Conservation (phyloP, 2,329 filamentous ascomycete genomes). For the Aspergillus luchuensis region DNA sequence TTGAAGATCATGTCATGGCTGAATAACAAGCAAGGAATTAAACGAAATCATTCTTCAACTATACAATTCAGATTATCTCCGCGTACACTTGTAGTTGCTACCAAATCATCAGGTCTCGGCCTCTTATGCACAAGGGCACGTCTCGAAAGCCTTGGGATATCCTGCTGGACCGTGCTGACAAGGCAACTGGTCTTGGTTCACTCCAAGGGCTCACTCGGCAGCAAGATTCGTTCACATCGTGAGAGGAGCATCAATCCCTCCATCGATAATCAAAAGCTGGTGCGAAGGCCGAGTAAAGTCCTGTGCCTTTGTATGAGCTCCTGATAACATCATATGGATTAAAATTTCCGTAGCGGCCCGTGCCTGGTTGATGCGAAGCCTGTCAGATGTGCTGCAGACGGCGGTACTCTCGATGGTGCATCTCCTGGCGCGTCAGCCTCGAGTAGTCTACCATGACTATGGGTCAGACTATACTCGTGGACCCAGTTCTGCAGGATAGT, state of each 20-base stretch:
- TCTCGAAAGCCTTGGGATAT: not conserved
- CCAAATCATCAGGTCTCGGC: no score
- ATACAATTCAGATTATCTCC: no score
- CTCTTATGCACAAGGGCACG: not conserved
- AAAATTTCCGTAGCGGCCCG: not conserved
- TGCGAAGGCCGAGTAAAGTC: no score
- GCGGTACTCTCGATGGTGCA: not conserved
- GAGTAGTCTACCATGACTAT: not conserved
- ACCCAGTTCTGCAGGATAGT: not conserved
- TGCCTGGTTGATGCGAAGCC: not conserved
- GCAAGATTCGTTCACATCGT: not conserved
- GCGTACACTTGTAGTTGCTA: no score
- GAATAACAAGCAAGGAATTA: no score
- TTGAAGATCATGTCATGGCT: no score
- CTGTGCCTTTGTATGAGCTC: no score
- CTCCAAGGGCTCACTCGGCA: not conserved
- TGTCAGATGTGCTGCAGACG: not conserved
- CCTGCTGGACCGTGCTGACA: not conserved
- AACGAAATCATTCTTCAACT: no score
- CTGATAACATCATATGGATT: no score
- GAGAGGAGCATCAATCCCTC: not conserved
- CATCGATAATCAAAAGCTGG: not conserved
- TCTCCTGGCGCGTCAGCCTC: not conserved
- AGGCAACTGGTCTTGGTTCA: not conserved
- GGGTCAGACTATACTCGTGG: not conserved